These are phyloP conservation scores for Ganoderma meredithae DNA, from an alignment of 1,284 basidiomycete genomes.

Conservation along the genomic window DNA sequence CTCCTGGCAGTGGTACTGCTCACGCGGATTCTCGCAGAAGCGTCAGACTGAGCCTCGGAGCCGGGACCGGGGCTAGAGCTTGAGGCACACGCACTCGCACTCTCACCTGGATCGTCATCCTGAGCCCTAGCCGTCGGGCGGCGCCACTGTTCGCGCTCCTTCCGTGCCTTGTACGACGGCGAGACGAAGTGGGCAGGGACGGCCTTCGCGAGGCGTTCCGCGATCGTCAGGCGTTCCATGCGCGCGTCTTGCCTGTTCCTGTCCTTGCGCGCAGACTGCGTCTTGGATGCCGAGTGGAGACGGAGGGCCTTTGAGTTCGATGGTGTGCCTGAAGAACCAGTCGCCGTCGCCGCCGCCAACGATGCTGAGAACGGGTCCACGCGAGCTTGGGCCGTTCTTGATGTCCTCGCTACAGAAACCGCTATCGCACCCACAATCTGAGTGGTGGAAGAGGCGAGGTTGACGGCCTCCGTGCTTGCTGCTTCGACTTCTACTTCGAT, in stretches of 20 bases:
- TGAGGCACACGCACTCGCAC: constrained; percentile 9
- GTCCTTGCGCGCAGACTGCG: neutral
- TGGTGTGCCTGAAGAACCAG: neutral
- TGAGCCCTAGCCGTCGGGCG: neutral
- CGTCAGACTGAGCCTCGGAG: neutral
- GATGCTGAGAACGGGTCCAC: neutral
- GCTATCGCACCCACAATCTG: neutral
- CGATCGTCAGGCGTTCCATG: constrained; percentile 4
- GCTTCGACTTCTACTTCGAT: neutral
- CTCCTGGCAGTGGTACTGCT: neutral
- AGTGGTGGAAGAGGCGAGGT: neutral
- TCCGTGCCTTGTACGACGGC: constrained; percentile 22
- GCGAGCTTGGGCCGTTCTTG: neutral
- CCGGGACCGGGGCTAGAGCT: constrained; percentile 4
- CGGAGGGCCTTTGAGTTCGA: neutral
- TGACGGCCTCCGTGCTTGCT: neutral
- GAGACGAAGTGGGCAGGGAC: constrained; percentile 30
- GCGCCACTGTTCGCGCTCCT: constrained; percentile 9
- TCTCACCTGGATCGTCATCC: constrained; percentile 1
- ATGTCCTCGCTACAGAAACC: neutral
- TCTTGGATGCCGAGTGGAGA: neutral
- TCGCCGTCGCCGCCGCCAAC: neutral
- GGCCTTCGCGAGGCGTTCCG: constrained; percentile 7
- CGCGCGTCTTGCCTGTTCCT: constrained; percentile 3
- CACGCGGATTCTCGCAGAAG: neutral